These are phyloP conservation scores for Perkinsus chesapeaki DNA, from an alignment of 169 alveolate species.

Conservation along the genomic window DNA sequence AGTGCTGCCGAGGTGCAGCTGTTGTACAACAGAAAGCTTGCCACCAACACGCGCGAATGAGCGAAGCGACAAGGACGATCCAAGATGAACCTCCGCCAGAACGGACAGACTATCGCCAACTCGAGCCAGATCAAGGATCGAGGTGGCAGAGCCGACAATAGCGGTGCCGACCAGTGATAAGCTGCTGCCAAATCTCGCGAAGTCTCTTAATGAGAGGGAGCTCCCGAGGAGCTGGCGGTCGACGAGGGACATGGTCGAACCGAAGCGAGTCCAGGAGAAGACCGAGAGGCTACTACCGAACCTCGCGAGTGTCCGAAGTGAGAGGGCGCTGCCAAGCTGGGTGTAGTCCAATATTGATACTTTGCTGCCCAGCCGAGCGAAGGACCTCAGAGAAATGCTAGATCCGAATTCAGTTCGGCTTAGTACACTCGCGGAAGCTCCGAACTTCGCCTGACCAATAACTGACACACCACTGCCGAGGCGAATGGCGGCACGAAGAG, in stretches of 20 bases:
- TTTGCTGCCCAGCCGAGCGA: background rate
- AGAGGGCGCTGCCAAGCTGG: background rate
- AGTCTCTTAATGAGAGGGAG: background rate
- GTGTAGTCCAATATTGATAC: background rate
- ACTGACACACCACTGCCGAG: background rate
- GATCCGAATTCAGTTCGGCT: background rate
- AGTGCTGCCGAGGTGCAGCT: background rate
- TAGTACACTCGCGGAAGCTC: background rate
- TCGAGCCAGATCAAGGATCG: slow-evolving; percentile 5
- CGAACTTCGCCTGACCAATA: background rate
- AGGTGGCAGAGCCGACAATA: background rate
- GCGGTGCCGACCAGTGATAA: background rate
- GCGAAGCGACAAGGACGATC: background rate
- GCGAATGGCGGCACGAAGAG: background rate
- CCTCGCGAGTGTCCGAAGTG: background rate
- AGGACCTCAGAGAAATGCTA: background rate
- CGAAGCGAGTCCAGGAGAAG: background rate
- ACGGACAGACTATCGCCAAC: background rate
- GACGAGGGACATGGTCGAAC: background rate
- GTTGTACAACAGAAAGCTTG: background rate
- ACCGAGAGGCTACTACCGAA: background rate
- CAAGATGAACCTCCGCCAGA: slow-evolving; percentile 3
- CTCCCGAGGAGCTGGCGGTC: background rate
- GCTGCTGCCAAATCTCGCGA: slow-evolving; percentile 8
- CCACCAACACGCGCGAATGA: background rate